These are phyloP conservation scores for Rhododendron kiyosumense DNA, from an alignment of 148 eudicot species.

Conservation along the genomic window DNA sequence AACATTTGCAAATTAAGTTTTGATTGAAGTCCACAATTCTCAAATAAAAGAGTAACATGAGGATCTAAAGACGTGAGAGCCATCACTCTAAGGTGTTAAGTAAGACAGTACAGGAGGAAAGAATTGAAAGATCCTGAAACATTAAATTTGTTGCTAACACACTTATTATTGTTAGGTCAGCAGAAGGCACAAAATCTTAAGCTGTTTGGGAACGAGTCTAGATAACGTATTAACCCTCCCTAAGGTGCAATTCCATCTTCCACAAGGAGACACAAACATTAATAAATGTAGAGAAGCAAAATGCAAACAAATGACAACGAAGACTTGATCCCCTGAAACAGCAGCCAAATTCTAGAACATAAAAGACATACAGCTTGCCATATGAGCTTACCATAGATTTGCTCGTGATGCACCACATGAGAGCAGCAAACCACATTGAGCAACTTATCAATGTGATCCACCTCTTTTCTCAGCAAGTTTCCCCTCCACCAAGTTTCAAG, in stretches of 20 bases:
- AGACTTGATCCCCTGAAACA: background rate
- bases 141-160: background rate
- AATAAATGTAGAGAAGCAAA: background rate
- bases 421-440: no score
- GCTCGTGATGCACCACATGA: no score
- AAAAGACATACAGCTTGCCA: no score
- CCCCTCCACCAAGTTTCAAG: no score
- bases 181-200: background rate
- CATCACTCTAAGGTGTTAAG: background rate
- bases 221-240: background rate
- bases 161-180: background rate
- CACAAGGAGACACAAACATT: background rate
- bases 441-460: no score
- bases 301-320: background rate
- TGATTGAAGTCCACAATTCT: no score
- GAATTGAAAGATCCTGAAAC: background rate
- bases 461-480: no score
- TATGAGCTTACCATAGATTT: no score
- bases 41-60: background rate
- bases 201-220: background rate
- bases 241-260: background rate
- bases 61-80: background rate
- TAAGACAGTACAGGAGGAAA: background rate
- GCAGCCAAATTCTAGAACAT: background rate
- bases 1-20: background rate